phyloP scores from a whole-genome alignment of 2,329 filamentous ascomycete species.

The Leptographium wingfieldii region DNA sequence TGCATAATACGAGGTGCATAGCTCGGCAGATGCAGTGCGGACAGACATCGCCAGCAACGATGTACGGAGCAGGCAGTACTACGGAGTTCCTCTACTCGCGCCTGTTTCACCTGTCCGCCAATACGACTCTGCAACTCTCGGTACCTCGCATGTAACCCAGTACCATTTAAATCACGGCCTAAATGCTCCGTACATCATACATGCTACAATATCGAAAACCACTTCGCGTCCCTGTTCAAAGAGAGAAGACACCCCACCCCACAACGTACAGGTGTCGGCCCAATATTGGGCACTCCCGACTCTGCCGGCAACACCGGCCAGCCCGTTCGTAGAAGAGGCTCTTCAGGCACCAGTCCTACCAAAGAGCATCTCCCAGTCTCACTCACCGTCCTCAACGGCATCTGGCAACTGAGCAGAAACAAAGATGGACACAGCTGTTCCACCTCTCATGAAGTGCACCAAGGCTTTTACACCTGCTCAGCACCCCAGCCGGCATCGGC shows the following conservation, averaged over 20 bases:
- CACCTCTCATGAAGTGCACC: neutral
- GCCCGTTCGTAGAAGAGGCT: neutral
- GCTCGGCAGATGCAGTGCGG: too few relatives aligned
- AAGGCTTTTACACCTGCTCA: slow-evolving; percentile 50
- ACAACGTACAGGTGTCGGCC: neutral
- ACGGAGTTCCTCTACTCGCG: too few relatives aligned
- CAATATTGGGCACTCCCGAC: neutral
- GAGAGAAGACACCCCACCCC: neutral
- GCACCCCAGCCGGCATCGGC: slow-evolving; percentile 64
- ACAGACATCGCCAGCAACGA: too few relatives aligned
- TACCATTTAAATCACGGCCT: too few relatives aligned
- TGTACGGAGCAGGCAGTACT: too few relatives aligned
- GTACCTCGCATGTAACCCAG: too few relatives aligned
- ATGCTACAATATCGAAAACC: neutral
- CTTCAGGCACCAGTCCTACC: neutral
- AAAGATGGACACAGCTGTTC: neutral
- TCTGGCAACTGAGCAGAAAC: neutral
- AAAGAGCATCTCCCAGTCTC: neutral
- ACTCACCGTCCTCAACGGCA: neutral
- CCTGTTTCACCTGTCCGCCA: too few relatives aligned
- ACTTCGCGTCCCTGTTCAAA: neutral
- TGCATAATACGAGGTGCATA: too few relatives aligned
- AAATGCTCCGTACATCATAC: neutral
- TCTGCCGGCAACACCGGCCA: neutral
- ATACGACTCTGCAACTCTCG: too few relatives aligned